These are phyloP conservation scores for Encephalitozoon romaleae DNA, from an alignment of 371 early-diverging fungal genomes.

Conservation along the genomic window DNA sequence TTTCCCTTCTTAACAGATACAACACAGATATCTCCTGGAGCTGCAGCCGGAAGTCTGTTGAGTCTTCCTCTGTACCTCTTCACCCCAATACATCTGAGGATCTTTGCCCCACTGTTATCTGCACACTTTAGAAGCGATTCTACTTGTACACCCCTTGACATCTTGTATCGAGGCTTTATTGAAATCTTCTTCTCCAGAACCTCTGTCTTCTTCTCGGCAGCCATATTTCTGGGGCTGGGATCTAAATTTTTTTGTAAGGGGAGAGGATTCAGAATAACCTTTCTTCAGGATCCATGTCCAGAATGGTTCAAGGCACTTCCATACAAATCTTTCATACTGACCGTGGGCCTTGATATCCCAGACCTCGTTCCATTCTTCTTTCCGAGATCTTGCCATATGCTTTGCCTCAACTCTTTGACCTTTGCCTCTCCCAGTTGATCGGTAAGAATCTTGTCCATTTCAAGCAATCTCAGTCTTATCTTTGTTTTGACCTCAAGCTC, in stretches of 20 bases:
- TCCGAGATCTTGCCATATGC: background rate
- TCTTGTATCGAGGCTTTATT: constrained; percentile 63
- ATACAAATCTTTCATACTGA: background rate
- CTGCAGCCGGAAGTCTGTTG: constrained; percentile 94
- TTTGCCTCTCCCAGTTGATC: background rate
- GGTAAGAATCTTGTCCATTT: background rate
- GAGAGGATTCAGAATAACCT: background rate
- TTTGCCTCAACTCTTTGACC: background rate
- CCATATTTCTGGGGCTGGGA: constrained; percentile 11
- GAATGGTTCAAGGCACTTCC: no score
- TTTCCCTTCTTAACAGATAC: constrained; percentile 99
- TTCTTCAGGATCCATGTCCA: background rate
- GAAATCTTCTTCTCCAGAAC: constrained; percentile 29
- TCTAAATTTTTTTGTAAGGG: constrained; percentile 1
- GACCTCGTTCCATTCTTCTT: background rate
- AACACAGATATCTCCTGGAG: constrained; percentile 97
- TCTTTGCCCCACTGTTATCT: constrained; percentile 99
- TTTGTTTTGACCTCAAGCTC: background rate
- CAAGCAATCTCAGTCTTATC: constrained; percentile 4
- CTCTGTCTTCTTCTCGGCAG: constrained; percentile 31
- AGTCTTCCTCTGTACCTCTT: constrained; percentile 86
- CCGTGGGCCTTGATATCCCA: background rate
- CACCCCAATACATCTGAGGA: constrained; percentile 95
- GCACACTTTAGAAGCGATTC: constrained; percentile 98
- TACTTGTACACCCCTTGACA: constrained; percentile 97